Evolutionary conservation across 257 asterid genomes (phyloP).

Genomic region (Buddleja alternifolia): DNA sequence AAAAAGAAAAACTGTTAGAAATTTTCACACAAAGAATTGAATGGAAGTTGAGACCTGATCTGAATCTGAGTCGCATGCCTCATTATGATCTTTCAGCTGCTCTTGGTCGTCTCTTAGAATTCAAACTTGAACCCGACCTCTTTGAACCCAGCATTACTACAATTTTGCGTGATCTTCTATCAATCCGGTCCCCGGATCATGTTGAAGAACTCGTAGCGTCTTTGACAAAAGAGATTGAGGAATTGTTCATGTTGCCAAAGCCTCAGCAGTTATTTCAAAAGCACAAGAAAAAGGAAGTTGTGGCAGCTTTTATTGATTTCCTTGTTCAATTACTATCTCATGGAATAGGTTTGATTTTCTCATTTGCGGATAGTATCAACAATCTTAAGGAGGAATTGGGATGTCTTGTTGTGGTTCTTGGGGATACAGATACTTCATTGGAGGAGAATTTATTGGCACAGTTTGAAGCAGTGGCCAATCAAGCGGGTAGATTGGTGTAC

Average conservation of each 20-base stretch:
- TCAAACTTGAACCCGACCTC: not conserved
- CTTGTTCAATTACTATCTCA: not conserved
- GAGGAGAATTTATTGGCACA: not conserved
- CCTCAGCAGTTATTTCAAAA: no score
- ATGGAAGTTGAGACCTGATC: not conserved
- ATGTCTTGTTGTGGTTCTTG: not conserved
- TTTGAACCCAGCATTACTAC: no score
- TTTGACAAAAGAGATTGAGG: not conserved
- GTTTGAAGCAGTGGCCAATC: not conserved
- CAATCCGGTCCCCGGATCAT: no score
- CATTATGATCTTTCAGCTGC: not conserved
- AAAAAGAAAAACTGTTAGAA: not conserved
- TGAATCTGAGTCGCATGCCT: not conserved
- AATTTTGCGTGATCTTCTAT: no score
- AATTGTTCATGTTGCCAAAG: constrained; percentile 11
- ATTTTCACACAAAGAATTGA: not conserved
- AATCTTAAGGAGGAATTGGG: not conserved
- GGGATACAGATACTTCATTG: not conserved
- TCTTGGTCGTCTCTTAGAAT: not conserved
- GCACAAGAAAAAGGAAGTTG: not conserved
- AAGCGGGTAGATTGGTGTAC: constrained; percentile 23
- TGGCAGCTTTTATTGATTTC: constrained; percentile 25
- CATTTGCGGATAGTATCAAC: not conserved
- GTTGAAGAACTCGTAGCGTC: not conserved
- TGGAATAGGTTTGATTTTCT: not conserved